Base-by-base conservation (phyloP, 2,329 filamentous ascomycete genomes). In the Microdochium trichocladiopsis region DNA sequence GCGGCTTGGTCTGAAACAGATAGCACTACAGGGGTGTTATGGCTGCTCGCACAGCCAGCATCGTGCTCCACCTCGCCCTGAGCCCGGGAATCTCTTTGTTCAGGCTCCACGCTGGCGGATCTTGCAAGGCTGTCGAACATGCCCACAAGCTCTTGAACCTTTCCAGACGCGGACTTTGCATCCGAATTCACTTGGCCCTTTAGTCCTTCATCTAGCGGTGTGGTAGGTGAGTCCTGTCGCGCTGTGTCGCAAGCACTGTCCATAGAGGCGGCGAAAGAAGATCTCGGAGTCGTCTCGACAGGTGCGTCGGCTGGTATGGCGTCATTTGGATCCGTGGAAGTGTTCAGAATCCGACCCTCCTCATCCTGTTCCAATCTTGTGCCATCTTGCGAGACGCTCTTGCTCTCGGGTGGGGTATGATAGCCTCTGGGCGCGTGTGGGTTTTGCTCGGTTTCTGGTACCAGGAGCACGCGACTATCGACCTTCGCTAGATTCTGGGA, bases 61-160 rank as follows among this genome's bases (percentile, higher is more conserved):
- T 53, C 45, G 6, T 53, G 43, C 3, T 51, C 50, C 12, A 16
- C 18, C 9, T 55, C 55, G 52, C 52, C 55, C 43, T 12, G 8
- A 24, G 33, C 24, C 6, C 48, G 22, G 28, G 14, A 49, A 59
- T 49, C 37, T 55, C 41, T 47, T 51, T 33, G 25, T 25, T 41
- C 50, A 18, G 60, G 60, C 25, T 70, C 67, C 43, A 66, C 60
- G 5, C 55, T 62, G 5, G 50, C 52, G 14, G 61, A 55, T 52
- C 63, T 64, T 23, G 64, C 58, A 21, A 79, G 67, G 2, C 71
- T 73, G 53, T 83, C 76, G 49, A 71, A 79, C 66, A 75, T 72
- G 22, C 70, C 70, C 28, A 79, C 77, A 23, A 80, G 63, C 48
- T 74, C 72, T 51, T 76, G 74, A 2, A 80, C 76, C 55, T 76